Evolutionary conservation across 108 stramenopile species (phyloP).

Genomic region (Poteriospumella lacustris): DNA sequence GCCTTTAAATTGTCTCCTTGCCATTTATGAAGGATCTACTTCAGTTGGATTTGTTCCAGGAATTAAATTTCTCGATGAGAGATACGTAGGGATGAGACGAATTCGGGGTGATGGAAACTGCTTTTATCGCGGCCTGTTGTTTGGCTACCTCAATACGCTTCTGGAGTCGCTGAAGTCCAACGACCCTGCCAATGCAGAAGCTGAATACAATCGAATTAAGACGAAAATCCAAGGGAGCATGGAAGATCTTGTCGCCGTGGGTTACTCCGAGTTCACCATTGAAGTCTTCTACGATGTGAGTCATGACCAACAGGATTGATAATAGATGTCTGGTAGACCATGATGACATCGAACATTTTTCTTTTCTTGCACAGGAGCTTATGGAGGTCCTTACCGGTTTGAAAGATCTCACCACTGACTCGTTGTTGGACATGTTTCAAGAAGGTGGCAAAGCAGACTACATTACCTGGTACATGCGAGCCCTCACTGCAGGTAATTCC

Average conservation of each 20-base stretch:
- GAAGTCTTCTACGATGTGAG: constrained; percentile 47
- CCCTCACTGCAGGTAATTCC: constrained; percentile 41
- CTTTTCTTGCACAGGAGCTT: constrained; percentile 34
- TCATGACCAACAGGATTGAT: constrained; percentile 35
- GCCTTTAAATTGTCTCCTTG: constrained; percentile 23
- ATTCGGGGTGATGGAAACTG: constrained; percentile 90
- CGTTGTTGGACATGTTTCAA: constrained; percentile 2
- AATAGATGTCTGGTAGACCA: constrained; percentile 33
- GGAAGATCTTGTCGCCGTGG: constrained; percentile 36
- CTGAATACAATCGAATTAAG: constrained; percentile 10
- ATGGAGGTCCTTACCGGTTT: not conserved
- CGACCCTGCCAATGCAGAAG: not conserved
- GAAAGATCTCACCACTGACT: not conserved
- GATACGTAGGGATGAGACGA: constrained; percentile 61
- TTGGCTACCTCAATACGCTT: constrained; percentile 65
- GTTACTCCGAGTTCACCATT: constrained; percentile 51
- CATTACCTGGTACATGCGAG: constrained; percentile 52
- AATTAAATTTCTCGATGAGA: constrained; percentile 42
- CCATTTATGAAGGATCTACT: constrained; percentile 41
- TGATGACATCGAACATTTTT: constrained; percentile 24
- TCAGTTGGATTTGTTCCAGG: constrained; percentile 45
- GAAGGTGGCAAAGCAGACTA: constrained; percentile 35
- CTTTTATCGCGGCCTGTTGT: constrained; percentile 83
- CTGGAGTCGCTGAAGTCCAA: constrained; percentile 17
- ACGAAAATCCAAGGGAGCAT: constrained; percentile 24